Evolutionary conservation across 768 basidiomycete species (phyloP).

Genomic region (Lactarius vividus): DNA sequence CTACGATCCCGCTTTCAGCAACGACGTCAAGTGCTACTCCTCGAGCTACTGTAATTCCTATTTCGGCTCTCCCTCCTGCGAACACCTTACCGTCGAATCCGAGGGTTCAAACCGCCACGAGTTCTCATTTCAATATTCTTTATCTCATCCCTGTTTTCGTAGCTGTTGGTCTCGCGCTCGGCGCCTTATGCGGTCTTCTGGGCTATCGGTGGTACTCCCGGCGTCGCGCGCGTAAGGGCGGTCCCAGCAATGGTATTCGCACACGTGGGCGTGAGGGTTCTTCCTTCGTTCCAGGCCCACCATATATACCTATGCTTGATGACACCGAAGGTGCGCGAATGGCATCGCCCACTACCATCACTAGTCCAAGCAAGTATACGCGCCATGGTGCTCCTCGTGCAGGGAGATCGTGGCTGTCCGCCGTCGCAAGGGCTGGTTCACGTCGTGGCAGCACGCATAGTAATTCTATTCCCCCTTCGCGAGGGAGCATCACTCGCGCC

Average conservation of each 20-base stretch:
- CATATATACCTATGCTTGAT: constrained; percentile 27
- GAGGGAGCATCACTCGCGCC: background rate
- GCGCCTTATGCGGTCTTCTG: constrained; percentile 30
- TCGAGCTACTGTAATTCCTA: constrained; percentile 23
- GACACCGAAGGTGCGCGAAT: background rate
- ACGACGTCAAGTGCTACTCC: constrained; percentile 1
- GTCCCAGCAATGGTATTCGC: constrained; percentile 1
- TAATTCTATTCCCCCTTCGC: background rate
- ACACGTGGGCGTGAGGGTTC: constrained; percentile 2
- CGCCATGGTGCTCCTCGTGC: constrained; percentile 18
- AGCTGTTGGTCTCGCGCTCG: constrained; percentile 30
- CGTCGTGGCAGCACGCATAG: constrained; percentile 4
- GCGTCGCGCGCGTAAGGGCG: constrained; percentile 9
- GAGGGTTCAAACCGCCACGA: constrained; percentile 3
- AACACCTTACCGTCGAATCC: constrained; percentile 23
- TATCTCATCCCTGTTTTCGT: constrained; percentile 35
- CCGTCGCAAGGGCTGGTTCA: background rate
- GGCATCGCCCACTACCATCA: background rate
- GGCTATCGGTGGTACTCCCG: constrained; percentile 26
- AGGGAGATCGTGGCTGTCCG: constrained; percentile 12
- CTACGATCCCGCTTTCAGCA: background rate
- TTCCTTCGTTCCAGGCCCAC: constrained; percentile 32
- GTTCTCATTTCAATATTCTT: constrained; percentile 29
- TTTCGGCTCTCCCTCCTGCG: constrained; percentile 33
- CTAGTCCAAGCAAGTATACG: constrained; percentile 26